Evolutionary conservation across 345 rosid genomes (phyloP), one percentile per base, ranked within the genome.

Genomic region (Acer negundo): DNA sequence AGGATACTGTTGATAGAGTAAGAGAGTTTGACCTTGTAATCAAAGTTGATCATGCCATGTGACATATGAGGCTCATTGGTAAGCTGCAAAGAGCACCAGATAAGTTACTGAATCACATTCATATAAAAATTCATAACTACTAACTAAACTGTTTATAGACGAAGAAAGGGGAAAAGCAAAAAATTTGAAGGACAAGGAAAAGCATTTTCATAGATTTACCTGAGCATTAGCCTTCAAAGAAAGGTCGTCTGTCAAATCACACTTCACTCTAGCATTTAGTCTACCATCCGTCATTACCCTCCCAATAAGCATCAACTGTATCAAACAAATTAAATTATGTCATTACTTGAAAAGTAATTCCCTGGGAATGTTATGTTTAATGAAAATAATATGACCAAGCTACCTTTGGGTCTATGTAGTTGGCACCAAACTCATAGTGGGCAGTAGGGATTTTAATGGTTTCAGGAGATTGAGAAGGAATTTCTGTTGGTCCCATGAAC

Each of bases 361-460:
- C 64, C 11, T 0, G 63, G 16, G 56, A 69, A 31, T 26, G 6
- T 67, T 38, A 13, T 38, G 7, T 19, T 19, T 59, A 69, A 73
- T 19, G 31, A 46, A 73, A 62, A 42, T 51, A 77, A 16, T 16
- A 26, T 12, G 51, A 49, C 20, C 68, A 78, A 78, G 86, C 82
- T 68, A 92, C 97, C 85, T 88, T 83, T 46, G 95, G 97, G 77
- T 94, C 98, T 59, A 86, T 87, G 79, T 80, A 96, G 77, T 96
- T 96, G 59, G 98, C 97, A 70, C 98, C 99, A 73, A 96, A 96
- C 82, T 96, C 99, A 74, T 96, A 96, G 70, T 94, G 86, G 22
- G 99, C 87, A 24, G 93, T 94, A 31, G 98, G 97, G 67, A 94
- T 89, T 82, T 96, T 96, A 77, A 96, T 86, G 4, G 92, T 88